Base-by-base conservation (phyloP, 1,139 yeast genomes). In the Magnusiomyces magnusii region DNA sequence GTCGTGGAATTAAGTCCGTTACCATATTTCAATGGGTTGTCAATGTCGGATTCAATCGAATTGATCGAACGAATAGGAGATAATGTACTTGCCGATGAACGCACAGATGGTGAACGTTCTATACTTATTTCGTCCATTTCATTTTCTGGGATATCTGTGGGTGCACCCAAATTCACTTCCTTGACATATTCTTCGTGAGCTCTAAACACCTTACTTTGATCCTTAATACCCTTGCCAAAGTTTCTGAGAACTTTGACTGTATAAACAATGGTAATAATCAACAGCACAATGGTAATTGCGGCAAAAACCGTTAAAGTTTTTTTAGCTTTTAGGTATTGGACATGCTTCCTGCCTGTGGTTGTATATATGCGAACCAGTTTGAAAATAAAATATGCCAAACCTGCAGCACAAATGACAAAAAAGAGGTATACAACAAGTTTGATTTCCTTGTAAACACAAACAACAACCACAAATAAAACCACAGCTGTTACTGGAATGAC, bases 281-380 rank as follows among this genome's bases (percentile, higher is more conserved):
- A 67, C 42, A 81, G 69, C 1, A 76, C 67, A 25, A 79, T 65
- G 0, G 83, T 79, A 47, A 81, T 69, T 1, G 75, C 77, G 0
- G 83, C 83, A 68, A 81, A 80, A 0, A 77, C 70, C 2, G 80
- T 73, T 53, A 81, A 69, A 9, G 83, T 78, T 57, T 76, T 78
- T 47, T 82, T 67, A 1, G 83, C 81, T 0, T 82, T 78, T 59
- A 78, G 73, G 66, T 80, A 80, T 52, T 70, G 54, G 15, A 39
- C 53, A 15, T 52, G 47, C 36, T 71, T 47, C 68, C 66, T 2
- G 76, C 82, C 53, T 79, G 74, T 73, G 56, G 78, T 76, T 47
- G 82, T 78, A 67, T 73, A 80, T 66, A 80, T 72, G 49, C 84
- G 68, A 42, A 80, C 75, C 60, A 78, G 72, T 66, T 81, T 81